Conservation (phyloP, 2,329 filamentous ascomycete genomes). For the Trichoderma hamatum region DNA sequence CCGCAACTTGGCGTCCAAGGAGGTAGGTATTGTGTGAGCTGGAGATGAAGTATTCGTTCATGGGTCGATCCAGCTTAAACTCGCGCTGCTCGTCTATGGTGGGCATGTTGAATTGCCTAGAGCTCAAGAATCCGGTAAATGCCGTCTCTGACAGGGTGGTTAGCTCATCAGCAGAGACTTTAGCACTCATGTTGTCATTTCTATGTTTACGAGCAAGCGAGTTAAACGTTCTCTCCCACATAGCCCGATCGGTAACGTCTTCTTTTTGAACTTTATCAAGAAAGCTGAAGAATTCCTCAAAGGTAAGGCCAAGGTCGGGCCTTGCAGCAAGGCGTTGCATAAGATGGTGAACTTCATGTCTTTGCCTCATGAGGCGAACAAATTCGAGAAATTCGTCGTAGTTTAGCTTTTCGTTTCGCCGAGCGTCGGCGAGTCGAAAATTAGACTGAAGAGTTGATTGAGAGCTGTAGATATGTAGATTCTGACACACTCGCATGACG, state of each 20-base stretch:
- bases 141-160: constrained; percentile 72
- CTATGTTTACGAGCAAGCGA: constrained; percentile 66
- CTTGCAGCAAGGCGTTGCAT: constrained; percentile 66
- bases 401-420: constrained; percentile 66
- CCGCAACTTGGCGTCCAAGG: constrained; percentile 84
- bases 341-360: constrained; percentile 77
- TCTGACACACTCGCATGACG: constrained; percentile 82
- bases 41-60: constrained; percentile 98
- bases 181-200: constrained; percentile 49
- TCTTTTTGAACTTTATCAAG: constrained; percentile 74
- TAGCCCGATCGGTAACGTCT: constrained; percentile 66
- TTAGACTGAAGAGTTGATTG: constrained; percentile 71
- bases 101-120: constrained; percentile 68
- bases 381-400: constrained; percentile 84
- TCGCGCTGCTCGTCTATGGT: constrained; percentile 63
- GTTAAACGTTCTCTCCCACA: constrained; percentile 75
- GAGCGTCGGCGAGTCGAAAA: constrained; percentile 73
- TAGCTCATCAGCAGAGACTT: constrained; percentile 50
- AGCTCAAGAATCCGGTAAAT: constrained; percentile 77
- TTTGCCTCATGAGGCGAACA: constrained; percentile 77
- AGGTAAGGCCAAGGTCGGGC: constrained; percentile 65
- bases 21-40: constrained; percentile 99
- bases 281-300: constrained; percentile 75
- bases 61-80: constrained; percentile 73
- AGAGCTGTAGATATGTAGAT: constrained; percentile 88